Percentiles rank a stretch among this genome's conserved stretches.
phyloP scores from a whole-genome alignment of 2,329 filamentous ascomycete species.

The Penicillium sp. region DNA sequence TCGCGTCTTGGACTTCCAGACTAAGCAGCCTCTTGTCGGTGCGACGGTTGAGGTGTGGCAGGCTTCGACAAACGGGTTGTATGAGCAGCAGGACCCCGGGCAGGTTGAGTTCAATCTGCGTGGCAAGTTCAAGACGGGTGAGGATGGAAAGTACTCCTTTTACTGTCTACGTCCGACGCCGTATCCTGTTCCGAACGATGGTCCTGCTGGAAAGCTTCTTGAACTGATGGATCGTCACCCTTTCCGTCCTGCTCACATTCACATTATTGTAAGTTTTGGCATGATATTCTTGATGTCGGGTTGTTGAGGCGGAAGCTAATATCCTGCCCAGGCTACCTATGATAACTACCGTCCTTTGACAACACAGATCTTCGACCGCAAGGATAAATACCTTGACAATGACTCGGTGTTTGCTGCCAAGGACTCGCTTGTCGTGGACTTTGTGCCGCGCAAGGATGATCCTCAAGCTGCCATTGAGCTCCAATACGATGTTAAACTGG shows the following conservation, averaged over 20 bases:
- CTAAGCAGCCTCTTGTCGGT: conserved; percentile 62
- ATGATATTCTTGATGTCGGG: background rate
- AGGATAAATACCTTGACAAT: conserved; percentile 60
- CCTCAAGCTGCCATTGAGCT: conserved; percentile 54
- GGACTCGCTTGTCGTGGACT: conserved; percentile 58
- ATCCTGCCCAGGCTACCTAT: conserved; percentile 46
- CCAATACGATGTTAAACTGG: conserved; percentile 52
- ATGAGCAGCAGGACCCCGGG: conserved; percentile 70
- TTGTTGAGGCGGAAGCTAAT: background rate
- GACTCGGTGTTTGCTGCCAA: conserved; percentile 62
- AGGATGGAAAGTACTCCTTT: conserved; percentile 61
- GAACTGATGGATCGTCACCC: conserved; percentile 60
- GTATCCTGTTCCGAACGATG: conserved; percentile 57
- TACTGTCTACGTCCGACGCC: conserved; percentile 61
- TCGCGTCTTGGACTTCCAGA: conserved; percentile 55
- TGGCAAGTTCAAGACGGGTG: conserved; percentile 67
- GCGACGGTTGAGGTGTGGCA: conserved; percentile 77
- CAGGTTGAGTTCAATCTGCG: conserved; percentile 73
- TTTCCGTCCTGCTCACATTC: conserved; percentile 63
- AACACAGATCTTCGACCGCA: conserved; percentile 73
- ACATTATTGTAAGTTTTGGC: conserved; percentile 52
- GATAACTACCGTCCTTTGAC: conserved; percentile 66
- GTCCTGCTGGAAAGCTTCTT: conserved; percentile 58
- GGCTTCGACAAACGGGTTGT: conserved; percentile 68
- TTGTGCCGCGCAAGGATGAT: conserved; percentile 52